phyloP scores from a whole-genome alignment of 257 asterid genomes.

The Plantago major region DNA sequence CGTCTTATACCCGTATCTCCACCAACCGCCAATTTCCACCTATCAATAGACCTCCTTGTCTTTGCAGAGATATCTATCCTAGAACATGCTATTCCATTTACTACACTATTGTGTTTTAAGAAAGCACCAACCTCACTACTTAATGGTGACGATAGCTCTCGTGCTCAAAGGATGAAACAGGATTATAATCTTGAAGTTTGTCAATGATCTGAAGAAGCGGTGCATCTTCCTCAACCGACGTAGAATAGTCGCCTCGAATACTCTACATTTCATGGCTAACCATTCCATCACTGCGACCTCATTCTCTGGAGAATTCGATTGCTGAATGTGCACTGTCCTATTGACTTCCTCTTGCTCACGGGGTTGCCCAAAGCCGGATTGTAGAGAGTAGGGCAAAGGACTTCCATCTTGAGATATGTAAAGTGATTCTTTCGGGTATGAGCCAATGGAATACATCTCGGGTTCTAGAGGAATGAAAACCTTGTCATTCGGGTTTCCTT shows the following conservation, averaged over 20 bases:
- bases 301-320: conserved; percentile 46
- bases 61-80: conserved; percentile 16
- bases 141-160: conserved; percentile 22
- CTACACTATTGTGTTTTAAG: conserved; percentile 23
- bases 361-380: conserved; percentile 79
- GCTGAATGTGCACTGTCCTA: conserved; percentile 56
- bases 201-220: conserved; percentile 35
- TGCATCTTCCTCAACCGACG: conserved; percentile 56
- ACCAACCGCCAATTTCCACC: conserved; percentile 65
- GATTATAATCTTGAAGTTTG: conserved; percentile 27
- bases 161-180: background rate
- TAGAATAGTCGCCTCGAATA: conserved; percentile 27
- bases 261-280: conserved; percentile 41
- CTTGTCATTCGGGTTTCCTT: conserved; percentile 71
- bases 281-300: conserved; percentile 52
- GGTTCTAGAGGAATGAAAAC: conserved; percentile 67
- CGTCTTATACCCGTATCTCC: conserved; percentile 64
- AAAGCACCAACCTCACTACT: conserved; percentile 38
- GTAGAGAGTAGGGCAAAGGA: conserved; percentile 70
- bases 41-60: conserved; percentile 30
- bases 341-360: conserved; percentile 40
- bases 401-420: conserved; percentile 63
- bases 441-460: conserved; percentile 55
- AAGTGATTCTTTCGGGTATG: conserved; percentile 65
- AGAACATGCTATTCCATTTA: conserved; percentile 7